Conservation (phyloP, 345 rosid genomes). For the Combretum micranthum region DNA sequence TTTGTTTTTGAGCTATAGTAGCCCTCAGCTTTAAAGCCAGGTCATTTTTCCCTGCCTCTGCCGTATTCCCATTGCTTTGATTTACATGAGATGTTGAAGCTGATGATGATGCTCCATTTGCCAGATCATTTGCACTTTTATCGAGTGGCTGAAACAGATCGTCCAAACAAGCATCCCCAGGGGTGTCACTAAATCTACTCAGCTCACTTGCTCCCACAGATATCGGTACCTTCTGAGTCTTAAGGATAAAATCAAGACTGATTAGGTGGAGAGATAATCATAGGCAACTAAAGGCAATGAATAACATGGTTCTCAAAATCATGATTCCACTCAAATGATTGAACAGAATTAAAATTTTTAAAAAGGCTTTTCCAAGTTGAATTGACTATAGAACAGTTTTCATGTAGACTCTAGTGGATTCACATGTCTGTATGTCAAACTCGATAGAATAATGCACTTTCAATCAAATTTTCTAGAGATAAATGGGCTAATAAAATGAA, state of each 20-base stretch:
- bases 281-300: too few relatives aligned
- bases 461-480: too few relatives aligned
- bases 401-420: too few relatives aligned
- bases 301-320: too few relatives aligned
- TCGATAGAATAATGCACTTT: too few relatives aligned
- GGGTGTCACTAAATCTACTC: slow-evolving; percentile 87
- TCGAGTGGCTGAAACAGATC: slow-evolving; percentile 89
- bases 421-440: too few relatives aligned
- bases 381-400: too few relatives aligned
- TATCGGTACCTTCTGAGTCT: slow-evolving; percentile 53
- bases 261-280: neutral
- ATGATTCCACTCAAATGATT: too few relatives aligned
- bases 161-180: slow-evolving; percentile 94
- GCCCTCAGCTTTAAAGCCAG: slow-evolving; percentile 86
- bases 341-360: too few relatives aligned
- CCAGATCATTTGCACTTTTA: slow-evolving; percentile 42
- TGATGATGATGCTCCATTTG: slow-evolving; percentile 81
- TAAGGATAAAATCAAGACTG: slow-evolving; percentile 17
- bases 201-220: slow-evolving; percentile 59
- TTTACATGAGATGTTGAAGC: slow-evolving; percentile 48
- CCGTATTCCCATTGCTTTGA: slow-evolving; percentile 42
- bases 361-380: too few relatives aligned
- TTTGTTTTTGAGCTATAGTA: slow-evolving; percentile 89
- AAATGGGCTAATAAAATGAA: too few relatives aligned
- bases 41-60: slow-evolving; percentile 77